These are phyloP conservation scores for Hygrophila difformis DNA, from an alignment of 257 asterid genomes.

Conservation along the genomic window DNA sequence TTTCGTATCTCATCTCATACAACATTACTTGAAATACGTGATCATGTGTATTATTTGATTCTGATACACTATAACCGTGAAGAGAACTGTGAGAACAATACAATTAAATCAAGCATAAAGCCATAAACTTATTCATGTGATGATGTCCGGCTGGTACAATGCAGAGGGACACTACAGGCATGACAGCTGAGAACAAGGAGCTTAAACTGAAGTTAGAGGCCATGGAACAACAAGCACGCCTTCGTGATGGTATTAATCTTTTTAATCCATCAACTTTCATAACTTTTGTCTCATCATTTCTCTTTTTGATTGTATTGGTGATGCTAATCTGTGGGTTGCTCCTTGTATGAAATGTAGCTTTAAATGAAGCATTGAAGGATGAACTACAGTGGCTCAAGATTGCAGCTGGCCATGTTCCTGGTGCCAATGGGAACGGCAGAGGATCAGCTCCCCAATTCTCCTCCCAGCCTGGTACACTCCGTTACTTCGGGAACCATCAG, in stretches of 20 bases:
- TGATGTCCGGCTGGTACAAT: conserved; percentile 13
- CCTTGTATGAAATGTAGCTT: conserved; percentile 41
- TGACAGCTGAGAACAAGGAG: conserved; percentile 76
- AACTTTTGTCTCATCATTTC: too few relatives aligned
- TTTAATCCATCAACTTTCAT: neutral
- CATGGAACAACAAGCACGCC: conserved; percentile 75
- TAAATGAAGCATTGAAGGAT: conserved; percentile 66
- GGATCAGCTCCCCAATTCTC: conserved; percentile 35
- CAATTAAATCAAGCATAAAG: neutral
- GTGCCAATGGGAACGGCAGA: conserved; percentile 42
- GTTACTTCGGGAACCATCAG: conserved; percentile 37
- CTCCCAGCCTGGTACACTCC: conserved; percentile 30
- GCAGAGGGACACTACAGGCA: conserved; percentile 71
- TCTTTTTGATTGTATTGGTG: too few relatives aligned
- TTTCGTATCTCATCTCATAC: neutral
- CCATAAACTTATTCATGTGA: neutral
- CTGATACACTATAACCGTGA: neutral
- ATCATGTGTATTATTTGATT: neutral
- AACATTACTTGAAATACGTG: neutral
- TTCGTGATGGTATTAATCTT: conserved; percentile 61
- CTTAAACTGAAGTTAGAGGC: conserved; percentile 75
- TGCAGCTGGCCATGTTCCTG: conserved; percentile 48
- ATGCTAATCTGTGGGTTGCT: too few relatives aligned
- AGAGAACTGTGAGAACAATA: neutral
- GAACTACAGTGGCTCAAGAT: conserved; percentile 84